phyloP scores from a whole-genome alignment of 371 early-diverging fungal species.

The Mortierella sp. region DNA sequence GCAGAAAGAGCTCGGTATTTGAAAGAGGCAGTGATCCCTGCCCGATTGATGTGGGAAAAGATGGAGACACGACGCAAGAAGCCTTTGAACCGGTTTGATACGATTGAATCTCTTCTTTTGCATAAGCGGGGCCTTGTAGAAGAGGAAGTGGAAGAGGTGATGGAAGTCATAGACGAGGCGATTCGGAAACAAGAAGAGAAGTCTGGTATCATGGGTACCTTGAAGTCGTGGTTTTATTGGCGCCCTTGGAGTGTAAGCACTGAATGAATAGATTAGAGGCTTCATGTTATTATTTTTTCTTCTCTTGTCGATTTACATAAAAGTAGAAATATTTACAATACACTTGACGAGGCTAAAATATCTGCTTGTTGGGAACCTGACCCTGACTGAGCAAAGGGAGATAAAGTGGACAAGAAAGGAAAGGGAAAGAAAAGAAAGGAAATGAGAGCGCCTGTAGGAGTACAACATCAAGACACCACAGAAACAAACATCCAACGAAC shows the following conservation, averaged over 20 bases:
- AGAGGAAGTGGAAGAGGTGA: conserved; percentile 40
- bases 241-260: background rate
- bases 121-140: conserved; percentile 16
- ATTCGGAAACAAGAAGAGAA: conserved; percentile 38
- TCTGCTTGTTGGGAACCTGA: too few relatives aligned
- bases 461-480: too few relatives aligned
- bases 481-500: too few relatives aligned
- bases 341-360: too few relatives aligned
- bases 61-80: conserved; percentile 27
- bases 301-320: too few relatives aligned
- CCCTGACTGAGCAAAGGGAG: too few relatives aligned
- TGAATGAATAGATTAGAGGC: too few relatives aligned
- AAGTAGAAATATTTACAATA: too few relatives aligned
- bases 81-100: conserved; percentile 30
- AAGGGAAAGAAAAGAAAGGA: too few relatives aligned
- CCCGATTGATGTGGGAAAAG: conserved; percentile 49
- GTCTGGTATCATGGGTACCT: conserved; percentile 22
- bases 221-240: conserved; percentile 5
- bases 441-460: too few relatives aligned
- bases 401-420: too few relatives aligned
- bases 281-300: too few relatives aligned
- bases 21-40: conserved; percentile 50
- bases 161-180: conserved; percentile 47
- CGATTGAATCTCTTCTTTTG: conserved; percentile 21
- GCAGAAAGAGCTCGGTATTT: conserved; percentile 43